Percentiles rank a stretch among this genome's conserved stretches.
Evolutionary conservation across 2,329 filamentous ascomycete genomes (phyloP).

Genomic region (Pestalotiopsis sp.): DNA sequence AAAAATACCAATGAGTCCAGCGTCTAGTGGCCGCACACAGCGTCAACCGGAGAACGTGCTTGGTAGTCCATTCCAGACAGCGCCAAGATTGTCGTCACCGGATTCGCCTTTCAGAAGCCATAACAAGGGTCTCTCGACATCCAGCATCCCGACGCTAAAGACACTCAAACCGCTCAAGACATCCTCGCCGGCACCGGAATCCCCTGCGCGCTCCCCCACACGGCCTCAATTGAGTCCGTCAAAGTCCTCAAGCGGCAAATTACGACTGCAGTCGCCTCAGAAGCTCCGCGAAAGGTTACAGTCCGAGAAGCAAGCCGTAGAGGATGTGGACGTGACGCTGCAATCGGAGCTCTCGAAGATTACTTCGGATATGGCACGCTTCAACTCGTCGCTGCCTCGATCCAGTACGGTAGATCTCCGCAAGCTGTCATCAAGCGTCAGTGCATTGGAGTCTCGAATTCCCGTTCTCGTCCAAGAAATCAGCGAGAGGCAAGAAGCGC

Average conservation of each 20-base stretch:
- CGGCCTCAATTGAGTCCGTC: slow-evolving; percentile 39
- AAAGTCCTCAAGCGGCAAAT: slow-evolving; percentile 50
- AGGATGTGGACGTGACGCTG: slow-evolving; percentile 69
- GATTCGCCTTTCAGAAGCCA: slow-evolving; percentile 36
- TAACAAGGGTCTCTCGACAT: slow-evolving; percentile 53
- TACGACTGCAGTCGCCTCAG: slow-evolving; percentile 71
- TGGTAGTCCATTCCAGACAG: slow-evolving; percentile 22
- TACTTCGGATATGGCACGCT: slow-evolving; percentile 73
- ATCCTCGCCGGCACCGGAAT: slow-evolving; percentile 6
- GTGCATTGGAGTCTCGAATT: slow-evolving; percentile 69
- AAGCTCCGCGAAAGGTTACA: slow-evolving; percentile 85
- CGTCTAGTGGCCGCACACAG: slow-evolving; percentile 41
- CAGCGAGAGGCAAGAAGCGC: slow-evolving; percentile 59
- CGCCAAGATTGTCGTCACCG: slow-evolving; percentile 18
- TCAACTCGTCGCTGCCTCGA: slow-evolving; percentile 44
- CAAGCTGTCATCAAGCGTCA: slow-evolving; percentile 59
- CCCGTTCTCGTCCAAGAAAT: slow-evolving; percentile 62
- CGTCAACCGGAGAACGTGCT: slow-evolving; percentile 52
- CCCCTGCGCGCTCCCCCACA: slow-evolving; percentile 19
- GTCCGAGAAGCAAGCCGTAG: slow-evolving; percentile 75
- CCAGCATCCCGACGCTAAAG: slow-evolving; percentile 55
- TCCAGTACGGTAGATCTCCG: slow-evolving; percentile 45
- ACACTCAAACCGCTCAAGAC: slow-evolving; percentile 40
- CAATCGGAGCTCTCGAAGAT: slow-evolving; percentile 80
- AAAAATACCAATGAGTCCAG: slow-evolving; percentile 56